Evolutionary conservation across 2,329 filamentous ascomycete species (phyloP), one percentile per base, ranked within the genome.

Genomic region (Zymoseptoria crescenta): DNA sequence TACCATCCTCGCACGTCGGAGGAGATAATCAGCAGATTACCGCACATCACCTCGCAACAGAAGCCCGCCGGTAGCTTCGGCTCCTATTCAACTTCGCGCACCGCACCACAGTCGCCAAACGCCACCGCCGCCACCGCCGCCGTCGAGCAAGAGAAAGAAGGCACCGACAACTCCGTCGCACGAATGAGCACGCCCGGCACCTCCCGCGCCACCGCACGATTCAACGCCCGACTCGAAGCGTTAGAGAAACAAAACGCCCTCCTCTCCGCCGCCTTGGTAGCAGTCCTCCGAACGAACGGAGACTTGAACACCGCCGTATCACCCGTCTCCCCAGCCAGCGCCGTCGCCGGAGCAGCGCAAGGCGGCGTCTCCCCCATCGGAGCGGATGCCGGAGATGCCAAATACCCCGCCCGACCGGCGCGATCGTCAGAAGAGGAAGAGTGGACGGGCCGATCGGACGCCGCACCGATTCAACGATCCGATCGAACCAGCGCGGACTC

Each of bases 181-280:
- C n/a, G 52, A 28, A 48, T 56, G 41, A 45, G 35, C 35, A 45
- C 35, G 16, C 35, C 35, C 9, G 35, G 2, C 21, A 55, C 65
- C 3, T 60, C 56, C 29, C 59, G 61, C 41, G 56, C 59, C 41
- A 53, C 60, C 2, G 57, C 62, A 6, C 62, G 62, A 7, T 59
- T 74, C 16, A 69, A 72, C 35, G 69, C 72, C 28, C 69, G 73
- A 2, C 59, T 76, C 41, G 73, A 74, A 51, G 72, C 70, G 13
- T 60, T 76, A 24, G 74, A 75, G 60, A 71, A 74, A 45, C 71
- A 75, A 56, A 76, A 76, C 57, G 66, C 66, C 16, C 56, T 76
- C 7, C 66, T 76, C 8, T 71, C 72, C 27, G 74, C 74, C 8
- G 74, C 74, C 4, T 63, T 76, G 24, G 72, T 74, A 66, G 74